Evolutionary conservation across 2,329 filamentous ascomycete genomes (phyloP).

Genomic region (Mollisiaceae sp.): DNA sequence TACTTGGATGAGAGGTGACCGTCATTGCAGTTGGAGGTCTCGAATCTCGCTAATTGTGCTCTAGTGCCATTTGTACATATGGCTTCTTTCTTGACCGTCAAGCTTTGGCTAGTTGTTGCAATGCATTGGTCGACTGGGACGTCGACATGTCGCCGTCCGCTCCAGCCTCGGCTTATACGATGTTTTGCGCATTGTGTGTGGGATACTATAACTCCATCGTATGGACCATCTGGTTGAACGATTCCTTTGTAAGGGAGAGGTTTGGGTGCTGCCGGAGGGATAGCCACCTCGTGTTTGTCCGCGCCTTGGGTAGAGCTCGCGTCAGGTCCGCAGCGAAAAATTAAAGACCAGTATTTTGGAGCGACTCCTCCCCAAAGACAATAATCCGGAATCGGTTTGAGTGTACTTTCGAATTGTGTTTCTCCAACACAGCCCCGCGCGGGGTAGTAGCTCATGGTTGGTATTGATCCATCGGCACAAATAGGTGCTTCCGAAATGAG

Average conservation of each 20-base stretch:
- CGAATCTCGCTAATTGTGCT: slow-evolving; percentile 26
- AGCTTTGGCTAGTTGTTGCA: slow-evolving; percentile 2
- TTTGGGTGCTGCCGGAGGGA: slow-evolving; percentile 11
- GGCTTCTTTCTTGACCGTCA: slow-evolving; percentile 21
- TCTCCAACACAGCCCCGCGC: slow-evolving; percentile 13
- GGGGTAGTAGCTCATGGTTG: slow-evolving; percentile 23
- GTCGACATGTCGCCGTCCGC: background rate
- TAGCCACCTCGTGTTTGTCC: slow-evolving; percentile 19
- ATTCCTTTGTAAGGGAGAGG: background rate
- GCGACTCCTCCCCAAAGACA: slow-evolving; percentile 15
- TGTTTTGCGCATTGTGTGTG: background rate
- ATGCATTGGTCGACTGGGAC: slow-evolving; percentile 27
- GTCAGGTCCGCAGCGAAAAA: slow-evolving; percentile 22
- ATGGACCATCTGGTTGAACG: background rate
- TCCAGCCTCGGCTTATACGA: background rate
- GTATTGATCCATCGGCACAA: slow-evolving; percentile 21
- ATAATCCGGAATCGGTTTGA: slow-evolving; percentile 1
- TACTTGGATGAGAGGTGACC: slow-evolving; percentile 16
- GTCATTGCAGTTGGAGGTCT: slow-evolving; percentile 23
- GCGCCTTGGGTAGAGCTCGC: slow-evolving; percentile 7
- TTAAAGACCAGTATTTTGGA: slow-evolving; percentile 25
- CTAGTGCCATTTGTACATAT: slow-evolving; percentile 27
- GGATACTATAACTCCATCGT: background rate
- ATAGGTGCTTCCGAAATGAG: slow-evolving; percentile 18
- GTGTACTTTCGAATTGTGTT: slow-evolving; percentile 9